phyloP scores from a whole-genome alignment of 1,284 basidiomycete genomes.

The Cutaneotrichosporon sp. region DNA sequence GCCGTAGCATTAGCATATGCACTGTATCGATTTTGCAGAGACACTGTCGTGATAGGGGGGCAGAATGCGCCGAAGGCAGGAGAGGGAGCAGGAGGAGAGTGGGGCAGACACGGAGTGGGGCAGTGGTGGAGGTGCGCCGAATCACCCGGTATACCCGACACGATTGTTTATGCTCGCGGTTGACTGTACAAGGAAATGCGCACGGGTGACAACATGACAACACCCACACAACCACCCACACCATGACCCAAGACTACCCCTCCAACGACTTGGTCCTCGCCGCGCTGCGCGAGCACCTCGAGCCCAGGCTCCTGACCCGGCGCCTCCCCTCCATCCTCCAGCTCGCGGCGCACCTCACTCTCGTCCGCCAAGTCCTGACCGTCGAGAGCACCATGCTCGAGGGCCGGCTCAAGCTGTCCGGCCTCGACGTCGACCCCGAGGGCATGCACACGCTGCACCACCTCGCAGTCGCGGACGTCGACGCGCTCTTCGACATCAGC shows the following conservation, averaged over 20 bases:
- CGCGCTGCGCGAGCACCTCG: conserved; percentile 24
- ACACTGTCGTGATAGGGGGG: too few species aligned
- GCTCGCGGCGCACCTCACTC: conserved; percentile 38
- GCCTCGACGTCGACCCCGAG: not conserved
- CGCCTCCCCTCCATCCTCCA: conserved; percentile 31
- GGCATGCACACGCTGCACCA: not conserved
- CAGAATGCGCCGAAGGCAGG: too few species aligned
- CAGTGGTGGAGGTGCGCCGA: not conserved
- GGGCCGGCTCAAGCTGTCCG: conserved; percentile 22
- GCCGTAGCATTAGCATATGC: conserved; percentile 8
- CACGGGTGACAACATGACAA: not conserved
- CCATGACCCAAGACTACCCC: conserved; percentile 13
- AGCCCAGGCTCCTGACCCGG: conserved; percentile 24
- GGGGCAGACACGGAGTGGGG: not conserved
- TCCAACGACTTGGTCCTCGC: conserved; percentile 18
- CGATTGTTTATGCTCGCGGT: not conserved
- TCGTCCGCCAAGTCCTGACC: conserved; percentile 30
- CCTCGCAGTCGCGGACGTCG: not conserved
- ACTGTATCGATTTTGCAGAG: conserved; percentile 7
- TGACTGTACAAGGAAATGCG: not conserved
- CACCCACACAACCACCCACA: conserved; percentile 4
- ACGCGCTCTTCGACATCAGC: not conserved
- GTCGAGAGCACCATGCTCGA: conserved; percentile 27
- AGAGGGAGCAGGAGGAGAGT: too few species aligned
- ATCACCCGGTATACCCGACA: not conserved